Evolutionary conservation across 108 stramenopile species (phyloP).

Genomic region (Cyclotella baltica): DNA sequence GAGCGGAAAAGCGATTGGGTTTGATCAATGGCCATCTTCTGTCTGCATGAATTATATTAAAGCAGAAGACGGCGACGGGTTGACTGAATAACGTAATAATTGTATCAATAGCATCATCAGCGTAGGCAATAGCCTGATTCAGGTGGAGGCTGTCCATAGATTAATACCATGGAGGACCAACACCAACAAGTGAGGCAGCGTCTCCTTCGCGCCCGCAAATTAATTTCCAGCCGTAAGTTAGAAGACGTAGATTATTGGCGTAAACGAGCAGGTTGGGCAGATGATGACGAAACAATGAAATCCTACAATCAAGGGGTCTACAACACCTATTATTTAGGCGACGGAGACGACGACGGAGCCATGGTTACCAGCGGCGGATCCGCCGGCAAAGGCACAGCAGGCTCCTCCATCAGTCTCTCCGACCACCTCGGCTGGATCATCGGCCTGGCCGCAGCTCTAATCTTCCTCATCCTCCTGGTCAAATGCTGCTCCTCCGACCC

Average conservation of each 20-base stretch:
- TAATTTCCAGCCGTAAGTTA: not conserved
- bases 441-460: constrained; percentile 51
- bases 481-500: constrained; percentile 55
- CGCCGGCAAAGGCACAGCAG: not conserved
- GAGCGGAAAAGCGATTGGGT: too few species aligned
- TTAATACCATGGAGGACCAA: constrained; percentile 14
- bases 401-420: not conserved
- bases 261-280: constrained; percentile 82
- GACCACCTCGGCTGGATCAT: constrained; percentile 39
- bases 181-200: constrained; percentile 10
- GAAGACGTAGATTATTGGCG: constrained; percentile 88
- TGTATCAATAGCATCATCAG: too few species aligned
- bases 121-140: too few species aligned
- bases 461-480: constrained; percentile 60
- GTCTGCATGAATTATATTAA: too few species aligned
- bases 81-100: too few species aligned
- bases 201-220: constrained; percentile 18
- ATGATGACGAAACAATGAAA: constrained; percentile 81
- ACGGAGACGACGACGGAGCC: constrained; percentile 49
- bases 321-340: constrained; percentile 66
- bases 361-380: not conserved
- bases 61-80: too few species aligned
- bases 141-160: constrained; percentile 3
- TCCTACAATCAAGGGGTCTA: constrained; percentile 78
- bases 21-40: too few species aligned